A percentile compares a stretch with the other conserved stretches of the same genome.
phyloP scores from a whole-genome alignment of 2,329 filamentous ascomycete genomes.

The Exutisphaerella laricina region DNA sequence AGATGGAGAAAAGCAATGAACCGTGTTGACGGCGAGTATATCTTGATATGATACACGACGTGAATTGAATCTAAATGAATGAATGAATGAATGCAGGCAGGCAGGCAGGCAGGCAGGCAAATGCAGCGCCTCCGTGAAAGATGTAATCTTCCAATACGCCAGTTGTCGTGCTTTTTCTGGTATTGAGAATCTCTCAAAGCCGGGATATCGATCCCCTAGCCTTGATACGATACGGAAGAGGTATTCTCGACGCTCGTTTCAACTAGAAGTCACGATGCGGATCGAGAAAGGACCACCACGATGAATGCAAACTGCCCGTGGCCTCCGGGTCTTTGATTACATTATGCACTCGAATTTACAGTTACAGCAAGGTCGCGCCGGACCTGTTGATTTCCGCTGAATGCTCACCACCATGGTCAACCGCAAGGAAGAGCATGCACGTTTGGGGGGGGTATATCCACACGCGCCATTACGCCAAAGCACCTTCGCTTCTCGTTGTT shows the following conservation, averaged over 20 bases:
- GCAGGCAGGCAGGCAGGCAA: too few relatives aligned
- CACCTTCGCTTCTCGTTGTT: constrained; percentile 13
- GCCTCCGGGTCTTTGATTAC: constrained; percentile 4
- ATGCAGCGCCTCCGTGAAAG: too few relatives aligned
- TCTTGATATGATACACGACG: constrained; percentile 40
- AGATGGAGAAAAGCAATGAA: constrained; percentile 49
- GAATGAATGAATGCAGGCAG: not conserved
- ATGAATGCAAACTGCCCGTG: not conserved
- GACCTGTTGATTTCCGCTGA: constrained; percentile 15
- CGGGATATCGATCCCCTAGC: too few relatives aligned
- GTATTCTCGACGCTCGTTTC: too few relatives aligned
- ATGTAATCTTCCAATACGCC: too few relatives aligned
- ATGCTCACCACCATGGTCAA: constrained; percentile 6
- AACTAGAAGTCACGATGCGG: too few relatives aligned
- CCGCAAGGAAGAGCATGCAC: constrained; percentile 16
- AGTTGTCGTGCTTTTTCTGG: too few relatives aligned
- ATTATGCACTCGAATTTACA: constrained; percentile 15
- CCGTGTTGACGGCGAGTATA: constrained; percentile 47
- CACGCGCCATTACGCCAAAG: constrained; percentile 18
- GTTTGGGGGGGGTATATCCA: constrained; percentile 22
- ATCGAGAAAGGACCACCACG: too few relatives aligned
- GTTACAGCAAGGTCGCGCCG: constrained; percentile 15
- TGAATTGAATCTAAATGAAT: not conserved
- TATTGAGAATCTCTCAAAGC: too few relatives aligned
- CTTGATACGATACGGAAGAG: too few relatives aligned